Base-by-base conservation (phyloP, 2,329 filamentous ascomycete species). In the Pyrenophora seminiperda region DNA sequence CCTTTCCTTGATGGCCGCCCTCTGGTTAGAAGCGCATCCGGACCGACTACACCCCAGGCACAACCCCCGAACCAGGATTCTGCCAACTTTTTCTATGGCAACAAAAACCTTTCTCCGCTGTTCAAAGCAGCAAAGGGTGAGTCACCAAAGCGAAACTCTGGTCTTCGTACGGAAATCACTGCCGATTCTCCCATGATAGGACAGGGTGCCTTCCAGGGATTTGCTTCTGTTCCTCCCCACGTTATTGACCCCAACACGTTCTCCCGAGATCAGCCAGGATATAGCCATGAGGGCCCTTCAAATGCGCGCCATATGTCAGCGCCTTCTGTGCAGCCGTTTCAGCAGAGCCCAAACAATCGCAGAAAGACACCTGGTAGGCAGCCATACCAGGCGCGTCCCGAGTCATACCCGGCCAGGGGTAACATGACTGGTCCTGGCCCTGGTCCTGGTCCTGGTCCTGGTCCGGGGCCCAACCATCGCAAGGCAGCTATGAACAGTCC, bases 91-190 rank as follows among this genome's bases (percentile, higher is more conserved):
- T 66, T 72, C 37, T 72, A 71, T 37, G 78, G 77, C 53, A 77
- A 78, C 37, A 72, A 73, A 32, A 79, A 79, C 53, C 75, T 80
- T 27, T 78, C 77, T 3, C 76, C 76, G 3, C 54, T 80, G 18
- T 80, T 80, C 70, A 75, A 78, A 56, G 76, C 76, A 24, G 75
- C 75, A 11, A 74, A 76, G 46, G 60, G 64, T n/a, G 75, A 78
- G 32, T 71, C 74, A 10, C 61, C 71, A 4, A 67, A 72, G 37
- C 75, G 73, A 27, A 73, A 75, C 22, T 78, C 77, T 24, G 66
- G 69, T 41, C 68, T 78, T 7, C 75, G 76, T 13, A 76, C 76
- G 24, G 75, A 78, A 48, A 63, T 77, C 33, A 71, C 65, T 7
- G 65, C 68, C 10, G 64, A 68, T 44, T 70, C 68, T 18, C 66